Evolutionary conservation across 768 basidiomycete species (phyloP), one percentile per base, ranked within the genome.

Genomic region (Russula dissimulans): DNA sequence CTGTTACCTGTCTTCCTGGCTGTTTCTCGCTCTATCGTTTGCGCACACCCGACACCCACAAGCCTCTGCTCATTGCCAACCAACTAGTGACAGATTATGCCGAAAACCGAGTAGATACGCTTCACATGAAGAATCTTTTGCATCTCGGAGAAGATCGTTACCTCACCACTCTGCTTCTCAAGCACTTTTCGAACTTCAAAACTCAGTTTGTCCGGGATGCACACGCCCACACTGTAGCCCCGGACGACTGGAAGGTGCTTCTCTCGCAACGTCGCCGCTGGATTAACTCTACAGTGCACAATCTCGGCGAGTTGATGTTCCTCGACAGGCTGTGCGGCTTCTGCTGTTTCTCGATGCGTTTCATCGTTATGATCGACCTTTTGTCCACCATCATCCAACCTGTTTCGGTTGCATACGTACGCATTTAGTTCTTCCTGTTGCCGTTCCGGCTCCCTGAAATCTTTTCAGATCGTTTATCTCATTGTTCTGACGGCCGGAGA

Each of bases 261-360:
- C 76, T 99, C 22, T 97, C 93, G 8, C 97, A 99, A 70, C 87
- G 95, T 77, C 89, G 95, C 74, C 90, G 97, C 67, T 99, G 97
- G 95, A 99, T 99, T 75, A 99, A 99, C 77, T 98, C 95, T 17
- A 99, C 95, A 0, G 85, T 99, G 11, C 95, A 99, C 76, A 99
- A 99, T 73, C 75, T 99, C 57, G 91, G 87, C 53, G 95, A 98
- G 69, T 78, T 99, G 45, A 77, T 97, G 57, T 93, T 94, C 77
- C 74, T 97, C 68, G 91, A 95, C 56, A 84, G 89, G 60, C 83
- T 95, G 26, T 95, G 93, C 68, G 92, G 92, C 64, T 97, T 98
- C 83, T 98, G 95, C 70, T 95, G 92, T 77, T 98, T 98, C 81
- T 97, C 93, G 0, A 98, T 99, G 97, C 85, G 95, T 12, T 98